phyloP scores from a whole-genome alignment of 768 basidiomycete genomes.

The Leccinum olivaceopallidum region DNA sequence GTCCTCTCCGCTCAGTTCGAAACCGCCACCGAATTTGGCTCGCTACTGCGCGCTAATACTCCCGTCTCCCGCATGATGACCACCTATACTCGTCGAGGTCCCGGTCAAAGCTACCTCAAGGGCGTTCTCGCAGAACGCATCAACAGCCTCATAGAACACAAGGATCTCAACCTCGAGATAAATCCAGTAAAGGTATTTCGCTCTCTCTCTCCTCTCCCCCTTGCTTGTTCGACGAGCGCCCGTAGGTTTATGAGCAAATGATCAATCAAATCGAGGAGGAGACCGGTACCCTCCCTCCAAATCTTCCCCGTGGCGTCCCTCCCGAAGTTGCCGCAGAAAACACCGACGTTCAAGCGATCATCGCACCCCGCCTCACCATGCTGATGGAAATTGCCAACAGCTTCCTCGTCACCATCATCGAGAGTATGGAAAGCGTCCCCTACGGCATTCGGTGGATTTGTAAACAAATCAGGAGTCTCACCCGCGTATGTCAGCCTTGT shows the following conservation, averaged over 20 bases:
- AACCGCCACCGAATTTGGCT: constrained; percentile 98
- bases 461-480: constrained; percentile 97
- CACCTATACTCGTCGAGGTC: constrained; percentile 97
- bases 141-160: constrained; percentile 98
- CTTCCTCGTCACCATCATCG: constrained; percentile 96
- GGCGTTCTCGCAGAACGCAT: constrained; percentile 96
- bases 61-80: constrained; percentile 99
- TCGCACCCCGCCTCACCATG: constrained; percentile 96
- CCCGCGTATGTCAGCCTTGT: constrained; percentile 60
- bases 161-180: constrained; percentile 98
- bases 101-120: constrained; percentile 98
- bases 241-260: constrained; percentile 98
- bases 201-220: background rate
- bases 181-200: constrained; percentile 89
- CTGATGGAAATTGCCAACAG: constrained; percentile 99
- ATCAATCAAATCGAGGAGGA: constrained; percentile 98
- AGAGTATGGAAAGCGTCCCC: constrained; percentile 97
- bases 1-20: constrained; percentile 99
- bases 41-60: constrained; percentile 95
- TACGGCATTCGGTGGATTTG: constrained; percentile 99
- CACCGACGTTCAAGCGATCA: constrained; percentile 95
- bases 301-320: constrained; percentile 89
- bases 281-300: constrained; percentile 86
- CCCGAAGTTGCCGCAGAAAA: constrained; percentile 96
- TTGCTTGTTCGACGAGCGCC: background rate